These are phyloP conservation scores for Akanthomyces uredinophilus DNA, from an alignment of 2,329 filamentous ascomycete species.

Conservation along the genomic window DNA sequence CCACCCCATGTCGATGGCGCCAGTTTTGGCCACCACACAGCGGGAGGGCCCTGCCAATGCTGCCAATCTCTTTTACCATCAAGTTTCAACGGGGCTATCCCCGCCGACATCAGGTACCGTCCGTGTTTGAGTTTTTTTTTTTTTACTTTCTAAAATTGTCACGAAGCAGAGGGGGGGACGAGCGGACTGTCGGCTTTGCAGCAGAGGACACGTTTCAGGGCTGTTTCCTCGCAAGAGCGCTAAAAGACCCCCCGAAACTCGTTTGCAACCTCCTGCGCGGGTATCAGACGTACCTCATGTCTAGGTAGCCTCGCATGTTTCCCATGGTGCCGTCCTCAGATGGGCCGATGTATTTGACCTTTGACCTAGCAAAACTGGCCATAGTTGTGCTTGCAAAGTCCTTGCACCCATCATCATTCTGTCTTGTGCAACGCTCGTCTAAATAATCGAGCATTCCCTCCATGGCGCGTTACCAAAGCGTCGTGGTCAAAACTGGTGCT, in stretches of 20 bases:
- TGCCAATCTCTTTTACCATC: background rate
- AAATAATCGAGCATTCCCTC: too few species aligned
- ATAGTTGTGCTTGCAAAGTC: too few species aligned
- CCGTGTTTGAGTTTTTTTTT: slow-evolving; percentile 7
- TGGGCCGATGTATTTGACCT: too few species aligned
- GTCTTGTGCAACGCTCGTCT: too few species aligned
- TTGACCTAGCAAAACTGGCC: too few species aligned
- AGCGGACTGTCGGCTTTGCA: background rate
- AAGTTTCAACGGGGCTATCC: background rate
- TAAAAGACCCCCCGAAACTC: background rate
- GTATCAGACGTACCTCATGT: background rate
- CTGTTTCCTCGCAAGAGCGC: background rate
- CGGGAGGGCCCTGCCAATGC: background rate
- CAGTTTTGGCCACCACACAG: background rate
- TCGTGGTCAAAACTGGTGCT: too few species aligned
- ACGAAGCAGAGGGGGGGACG: background rate
- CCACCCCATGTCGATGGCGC: slow-evolving; percentile 10
- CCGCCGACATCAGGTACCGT: background rate
- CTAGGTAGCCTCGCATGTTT: too few species aligned
- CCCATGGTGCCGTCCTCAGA: too few species aligned
- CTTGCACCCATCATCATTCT: too few species aligned
- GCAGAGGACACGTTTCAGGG: slow-evolving; percentile 2
- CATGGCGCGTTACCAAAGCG: too few species aligned
- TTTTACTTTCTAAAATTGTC: slow-evolving; percentile 1
- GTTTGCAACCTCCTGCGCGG: background rate